Evolutionary conservation across 345 rosid species (phyloP), one percentile per base, ranked within the genome.

Genomic region (Euphorbia tirucalli): DNA sequence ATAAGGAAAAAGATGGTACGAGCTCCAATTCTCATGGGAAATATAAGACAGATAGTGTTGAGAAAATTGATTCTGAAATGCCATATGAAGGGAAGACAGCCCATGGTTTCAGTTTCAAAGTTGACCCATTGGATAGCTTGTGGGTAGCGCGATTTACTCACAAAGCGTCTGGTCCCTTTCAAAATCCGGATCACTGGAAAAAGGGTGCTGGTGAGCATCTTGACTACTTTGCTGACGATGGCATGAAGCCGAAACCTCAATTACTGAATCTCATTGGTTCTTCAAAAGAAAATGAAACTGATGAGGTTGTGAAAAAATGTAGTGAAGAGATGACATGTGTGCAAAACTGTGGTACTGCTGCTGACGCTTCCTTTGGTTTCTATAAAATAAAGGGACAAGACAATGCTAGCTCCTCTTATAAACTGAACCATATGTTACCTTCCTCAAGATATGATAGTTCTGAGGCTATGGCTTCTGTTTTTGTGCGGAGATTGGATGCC

Each of bases 61-160:
- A 67, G 41, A 74, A 79, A 65, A 64, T 72, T n/a, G 72, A 77
- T 77, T 56, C 73, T 11, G 69, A 80, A 22, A 59, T 73, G 10
- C 79, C 75, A 46, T 78, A 76, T 28, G 88, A 79, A 70, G 83
- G 67, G 65, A 86, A 78, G 81, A 75, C 37, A 8, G 22, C 50
- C 57, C 71, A 59, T 65, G 71, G 70, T 76, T 54, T 82, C 55
- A 64, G 75, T 71, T 61, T 77, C 75, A 79, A 71, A 81, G 81
- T 79, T 77, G 83, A 82, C 72, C 83, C 80, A 65, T 75, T 71
- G n/a, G 76, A 86, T 65, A 90, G 88, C 75, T 83, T 80, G 82
- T 90, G 97, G 97, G 83, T 92, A 73, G 79, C 92, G 77, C 85
- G 96, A 71, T 88, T 90, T 79, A 61, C 89, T 73, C 68, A 90